Evolutionary conservation across 192 early-diverging fungal species (phyloP).

Genomic region (Globomyces pollinis-pini): DNA sequence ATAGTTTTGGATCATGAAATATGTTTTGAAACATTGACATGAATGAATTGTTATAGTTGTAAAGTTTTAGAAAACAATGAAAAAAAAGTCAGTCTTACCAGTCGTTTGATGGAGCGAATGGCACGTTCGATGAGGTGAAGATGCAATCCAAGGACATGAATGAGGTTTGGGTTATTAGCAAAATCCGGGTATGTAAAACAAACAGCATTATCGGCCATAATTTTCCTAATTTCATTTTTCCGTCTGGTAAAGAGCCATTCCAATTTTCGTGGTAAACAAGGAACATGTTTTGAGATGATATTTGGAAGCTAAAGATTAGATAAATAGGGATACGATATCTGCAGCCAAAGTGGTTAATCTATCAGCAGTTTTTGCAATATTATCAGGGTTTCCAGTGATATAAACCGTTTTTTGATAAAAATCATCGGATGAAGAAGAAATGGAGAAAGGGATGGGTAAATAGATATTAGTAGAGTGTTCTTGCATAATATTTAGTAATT

Average conservation of each 20-base stretch:
- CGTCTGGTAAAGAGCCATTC: conserved; percentile 69
- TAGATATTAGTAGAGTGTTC: conserved; percentile 66
- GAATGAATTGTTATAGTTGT: no score
- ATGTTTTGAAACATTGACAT: no score
- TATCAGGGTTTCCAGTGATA: conserved; percentile 52
- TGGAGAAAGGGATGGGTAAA: conserved; percentile 57
- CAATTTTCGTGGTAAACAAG: conserved; percentile 58
- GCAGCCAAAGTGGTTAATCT: conserved; percentile 7
- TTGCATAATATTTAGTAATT: conserved; percentile 60
- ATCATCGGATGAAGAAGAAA: no score
- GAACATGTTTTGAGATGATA: conserved; percentile 34
- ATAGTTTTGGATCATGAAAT: no score
- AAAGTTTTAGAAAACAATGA: no score
- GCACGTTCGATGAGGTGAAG: conserved; percentile 65
- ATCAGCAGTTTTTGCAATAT: conserved; percentile 42
- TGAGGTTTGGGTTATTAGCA: conserved; percentile 39
- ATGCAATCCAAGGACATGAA: conserved; percentile 61
- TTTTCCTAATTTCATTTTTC: conserved; percentile 52
- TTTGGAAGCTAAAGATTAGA: background rate
- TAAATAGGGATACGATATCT: conserved; percentile 9
- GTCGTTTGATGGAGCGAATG: conserved; percentile 56
- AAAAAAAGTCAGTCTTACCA: conserved; percentile 51
- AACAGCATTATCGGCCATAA: conserved; percentile 73
- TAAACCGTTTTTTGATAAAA: conserved; percentile 48
- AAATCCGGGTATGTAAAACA: conserved; percentile 57